These are phyloP conservation scores for Populus nigra DNA, from an alignment of 345 rosid genomes.

Conservation along the genomic window DNA sequence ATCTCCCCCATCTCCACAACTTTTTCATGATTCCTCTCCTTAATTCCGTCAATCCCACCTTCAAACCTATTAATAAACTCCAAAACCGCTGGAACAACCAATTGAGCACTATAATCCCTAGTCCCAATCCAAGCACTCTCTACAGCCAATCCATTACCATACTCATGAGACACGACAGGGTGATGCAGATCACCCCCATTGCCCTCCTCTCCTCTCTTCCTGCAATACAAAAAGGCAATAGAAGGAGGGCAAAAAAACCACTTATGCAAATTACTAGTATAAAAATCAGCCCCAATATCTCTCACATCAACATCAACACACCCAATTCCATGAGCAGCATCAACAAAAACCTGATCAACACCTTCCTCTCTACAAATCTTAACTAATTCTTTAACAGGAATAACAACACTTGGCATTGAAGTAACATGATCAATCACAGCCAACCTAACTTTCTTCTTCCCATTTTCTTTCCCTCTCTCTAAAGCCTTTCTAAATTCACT, in stretches of 20 bases:
- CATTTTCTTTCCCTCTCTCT: constrained; percentile 60
- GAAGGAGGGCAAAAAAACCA: constrained; percentile 98
- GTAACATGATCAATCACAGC: constrained; percentile 95
- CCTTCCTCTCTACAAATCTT: constrained; percentile 80
- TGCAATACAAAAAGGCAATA: constrained; percentile 80
- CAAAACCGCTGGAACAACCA: constrained; percentile 73
- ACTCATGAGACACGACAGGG: constrained; percentile 90
- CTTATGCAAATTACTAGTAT: constrained; percentile 81
- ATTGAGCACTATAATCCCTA: constrained; percentile 85
- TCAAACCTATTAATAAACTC: constrained; percentile 75
- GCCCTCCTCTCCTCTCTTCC: constrained; percentile 28
- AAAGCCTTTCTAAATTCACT: constrained; percentile 58
- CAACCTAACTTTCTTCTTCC: constrained; percentile 64
- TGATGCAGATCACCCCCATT: constrained; percentile 60
- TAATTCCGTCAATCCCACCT: constrained; percentile 84
- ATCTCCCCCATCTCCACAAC: constrained; percentile 82
- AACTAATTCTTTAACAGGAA: constrained; percentile 77
- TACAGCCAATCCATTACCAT: constrained; percentile 77
- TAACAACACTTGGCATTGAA: constrained; percentile 89
- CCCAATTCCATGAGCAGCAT: constrained; percentile 95
- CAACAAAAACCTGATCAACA: constrained; percentile 84
- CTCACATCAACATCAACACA: constrained; percentile 85
- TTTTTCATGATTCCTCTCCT: constrained; percentile 71
- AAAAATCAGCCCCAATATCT: constrained; percentile 92
- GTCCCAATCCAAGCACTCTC: constrained; percentile 98